Conservation (phyloP, 352 stramenopile species). For the Phytophthora foliorum region DNA sequence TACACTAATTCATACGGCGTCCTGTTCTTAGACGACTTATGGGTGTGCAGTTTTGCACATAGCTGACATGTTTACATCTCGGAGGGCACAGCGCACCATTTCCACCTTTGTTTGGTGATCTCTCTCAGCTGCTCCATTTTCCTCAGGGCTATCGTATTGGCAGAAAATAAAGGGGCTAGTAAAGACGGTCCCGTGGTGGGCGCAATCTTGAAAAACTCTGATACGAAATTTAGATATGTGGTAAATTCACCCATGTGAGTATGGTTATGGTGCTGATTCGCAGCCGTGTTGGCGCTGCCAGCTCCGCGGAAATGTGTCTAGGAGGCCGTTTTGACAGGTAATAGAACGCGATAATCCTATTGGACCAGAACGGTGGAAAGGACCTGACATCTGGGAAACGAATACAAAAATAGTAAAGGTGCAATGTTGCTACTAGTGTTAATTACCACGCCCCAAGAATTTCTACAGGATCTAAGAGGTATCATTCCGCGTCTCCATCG, state of each 20-base stretch:
- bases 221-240: conserved; percentile 19
- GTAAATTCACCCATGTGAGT: conserved; percentile 10
- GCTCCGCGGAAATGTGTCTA: conserved; percentile 2
- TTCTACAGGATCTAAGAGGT: too few species aligned
- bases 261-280: conserved; percentile 6
- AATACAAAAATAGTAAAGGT: too few species aligned
- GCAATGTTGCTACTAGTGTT: too few species aligned
- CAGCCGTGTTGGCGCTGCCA: too few species aligned
- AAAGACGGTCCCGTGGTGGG: neutral
- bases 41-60: conserved; percentile 8
- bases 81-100: neutral
- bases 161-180: conserved; percentile 13
- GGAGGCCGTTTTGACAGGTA: neutral
- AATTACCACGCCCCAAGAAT: too few species aligned
- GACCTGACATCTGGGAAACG: too few species aligned
- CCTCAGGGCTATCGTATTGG: neutral
- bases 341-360: too few species aligned
- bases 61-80: neutral
- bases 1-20: conserved; percentile 10
- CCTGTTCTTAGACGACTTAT: conserved; percentile 1
- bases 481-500: too few species aligned
- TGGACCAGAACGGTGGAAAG: too few species aligned
- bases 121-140: neutral
- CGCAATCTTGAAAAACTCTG: conserved; percentile 2
- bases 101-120: neutral